Conservation (phyloP, 768 basidiomycete genomes). For the Pleurotus cornucopiae region DNA sequence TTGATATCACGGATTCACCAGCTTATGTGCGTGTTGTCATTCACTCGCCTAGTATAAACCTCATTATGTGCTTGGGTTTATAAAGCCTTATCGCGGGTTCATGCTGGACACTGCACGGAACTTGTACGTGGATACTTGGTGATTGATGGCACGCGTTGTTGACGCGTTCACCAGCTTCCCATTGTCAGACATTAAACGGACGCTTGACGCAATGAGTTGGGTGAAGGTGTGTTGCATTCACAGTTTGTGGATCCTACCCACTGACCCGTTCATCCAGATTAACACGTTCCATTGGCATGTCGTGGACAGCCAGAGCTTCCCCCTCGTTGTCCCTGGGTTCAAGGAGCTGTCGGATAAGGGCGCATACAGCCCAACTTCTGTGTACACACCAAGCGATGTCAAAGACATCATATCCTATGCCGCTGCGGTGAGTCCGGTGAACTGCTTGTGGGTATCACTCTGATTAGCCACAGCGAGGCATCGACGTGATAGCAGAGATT, state of each 20-base stretch:
- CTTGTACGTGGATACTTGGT: slow-evolving; percentile 40
- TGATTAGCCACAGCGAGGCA: slow-evolving; percentile 45
- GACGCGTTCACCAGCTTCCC: slow-evolving; percentile 41
- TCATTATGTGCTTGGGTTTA: not conserved
- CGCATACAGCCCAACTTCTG: slow-evolving; percentile 55
- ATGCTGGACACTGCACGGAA: slow-evolving; percentile 81
- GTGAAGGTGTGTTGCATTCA: slow-evolving; percentile 48
- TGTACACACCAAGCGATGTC: slow-evolving; percentile 57
- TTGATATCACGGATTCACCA: slow-evolving; percentile 57
- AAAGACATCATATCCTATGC: slow-evolving; percentile 63
- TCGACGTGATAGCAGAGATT: slow-evolving; percentile 75
- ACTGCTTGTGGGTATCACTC: too few species aligned
- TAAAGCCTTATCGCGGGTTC: slow-evolving; percentile 68
- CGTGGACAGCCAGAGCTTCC: slow-evolving; percentile 79
- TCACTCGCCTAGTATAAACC: not conserved
- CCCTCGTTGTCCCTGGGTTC: slow-evolving; percentile 58
- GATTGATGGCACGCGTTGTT: not conserved
- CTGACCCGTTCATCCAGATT: slow-evolving; percentile 32
- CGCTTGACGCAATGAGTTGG: slow-evolving; percentile 73
- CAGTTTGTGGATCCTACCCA: slow-evolving; percentile 16
- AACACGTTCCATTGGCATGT: slow-evolving; percentile 86
- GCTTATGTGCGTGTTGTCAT: slow-evolving; percentile 47
- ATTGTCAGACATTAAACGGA: slow-evolving; percentile 59
- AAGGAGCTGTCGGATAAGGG: slow-evolving; percentile 58
- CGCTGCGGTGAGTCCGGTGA: slow-evolving; percentile 48